Evolutionary conservation across 192 early-diverging fungal species (phyloP), one percentile per base, ranked within the genome.

Genomic region (Funneliformis mosseae): DNA sequence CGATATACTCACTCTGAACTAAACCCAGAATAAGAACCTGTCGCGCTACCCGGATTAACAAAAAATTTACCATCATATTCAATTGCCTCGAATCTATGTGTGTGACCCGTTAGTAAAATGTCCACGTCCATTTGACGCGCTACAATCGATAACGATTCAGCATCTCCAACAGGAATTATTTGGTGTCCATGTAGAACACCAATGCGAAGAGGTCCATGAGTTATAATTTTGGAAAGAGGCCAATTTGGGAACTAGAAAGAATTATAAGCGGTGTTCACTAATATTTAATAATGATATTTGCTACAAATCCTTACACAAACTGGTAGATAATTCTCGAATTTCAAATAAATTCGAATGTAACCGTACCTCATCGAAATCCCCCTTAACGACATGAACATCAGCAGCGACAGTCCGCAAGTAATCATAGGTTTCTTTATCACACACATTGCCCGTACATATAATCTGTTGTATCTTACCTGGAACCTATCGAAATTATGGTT

Each of bases 401-500:
- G 91, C 85, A 27, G 93, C 90, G 63, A 99, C 90, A 43, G 92
- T 93, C 74, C 93, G 88, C 79, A 99, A 88, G 83, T 96, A 98
- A 71, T 97, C 95, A 82, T 92, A 91, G 0, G 93, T 95, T 39
- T 95, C 95, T 67, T 91, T 89, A 84, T 94, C 93, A 55, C 87
- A 91, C 1, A 96, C 84, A 83, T 98, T 98, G 43, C 97, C 97
- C 6, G 96, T 97, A 82, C 92, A 94, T 61, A 99, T 89, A 81
- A 98, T 96, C 83, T 94, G 93, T 83, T 97, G 95, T 79, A 99
- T 99, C 84, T 99, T 99, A 55, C 97, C 97, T 9, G 95, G 95
- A 7, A 94, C 91, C 89, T 90, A 82, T 43, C 9, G 60, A 41
- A 25, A 10, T 50, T 61, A n/a, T 55, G 5, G 18, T 33, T 39